A percentile compares a stretch with the other conserved stretches of the same genome.
Evolutionary conservation across 352 stramenopile genomes (phyloP).

Genomic region (Aphanomyces invadans): DNA sequence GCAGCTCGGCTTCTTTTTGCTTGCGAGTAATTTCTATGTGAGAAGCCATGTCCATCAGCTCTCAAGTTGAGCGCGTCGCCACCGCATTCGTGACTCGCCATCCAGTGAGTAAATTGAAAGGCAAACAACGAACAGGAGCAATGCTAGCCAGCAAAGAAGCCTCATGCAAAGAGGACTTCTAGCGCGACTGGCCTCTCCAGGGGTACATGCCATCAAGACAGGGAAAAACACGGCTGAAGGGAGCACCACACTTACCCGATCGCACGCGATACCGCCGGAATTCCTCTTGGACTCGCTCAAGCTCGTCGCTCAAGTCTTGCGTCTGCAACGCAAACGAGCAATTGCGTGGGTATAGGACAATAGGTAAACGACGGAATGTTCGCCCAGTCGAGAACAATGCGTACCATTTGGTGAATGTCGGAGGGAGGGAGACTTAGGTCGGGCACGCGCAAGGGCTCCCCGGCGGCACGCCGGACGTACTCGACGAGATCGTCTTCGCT

Average conservation of each 20-base stretch:
- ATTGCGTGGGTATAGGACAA: too few relatives aligned
- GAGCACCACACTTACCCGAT: constrained; percentile 32
- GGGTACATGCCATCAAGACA: not conserved
- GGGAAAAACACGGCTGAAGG: not conserved
- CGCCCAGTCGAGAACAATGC: too few relatives aligned
- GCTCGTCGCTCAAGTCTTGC: constrained; percentile 57
- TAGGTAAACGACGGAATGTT: too few relatives aligned
- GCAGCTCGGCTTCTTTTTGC: constrained; percentile 81
- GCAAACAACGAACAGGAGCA: too few relatives aligned
- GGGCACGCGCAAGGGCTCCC: constrained; percentile 55
- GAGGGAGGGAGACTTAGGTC: constrained; percentile 61
- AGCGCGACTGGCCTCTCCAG: too few relatives aligned
- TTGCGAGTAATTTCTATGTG: constrained; percentile 79
- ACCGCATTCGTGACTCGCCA: too few relatives aligned
- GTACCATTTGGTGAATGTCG: constrained; percentile 67
- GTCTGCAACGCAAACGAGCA: not conserved
- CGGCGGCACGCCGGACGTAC: constrained; percentile 47
- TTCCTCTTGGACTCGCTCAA: constrained; percentile 80
- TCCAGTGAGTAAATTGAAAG: too few relatives aligned
- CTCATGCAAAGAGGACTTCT: too few relatives aligned
- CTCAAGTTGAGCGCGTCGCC: too few relatives aligned
- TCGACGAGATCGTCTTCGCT: constrained; percentile 49
- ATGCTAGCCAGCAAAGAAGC: too few relatives aligned
- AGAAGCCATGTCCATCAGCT: not conserved
- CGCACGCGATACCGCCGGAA: constrained; percentile 81